These are phyloP conservation scores for Irineochytrium annulatum DNA, from an alignment of 192 early-diverging fungal species.

Conservation along the genomic window DNA sequence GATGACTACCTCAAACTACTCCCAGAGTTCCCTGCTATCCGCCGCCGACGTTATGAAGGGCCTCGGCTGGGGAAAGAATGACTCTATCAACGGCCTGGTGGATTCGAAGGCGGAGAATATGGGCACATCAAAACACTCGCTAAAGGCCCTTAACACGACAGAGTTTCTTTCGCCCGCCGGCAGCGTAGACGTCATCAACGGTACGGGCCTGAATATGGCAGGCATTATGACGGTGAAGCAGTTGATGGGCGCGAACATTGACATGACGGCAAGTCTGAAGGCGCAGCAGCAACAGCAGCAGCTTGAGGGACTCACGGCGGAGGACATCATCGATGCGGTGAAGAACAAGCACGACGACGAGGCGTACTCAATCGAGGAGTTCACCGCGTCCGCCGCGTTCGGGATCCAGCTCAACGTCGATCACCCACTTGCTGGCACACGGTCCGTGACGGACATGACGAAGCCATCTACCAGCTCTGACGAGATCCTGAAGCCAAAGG, in stretches of 20 bases:
- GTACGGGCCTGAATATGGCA: no score
- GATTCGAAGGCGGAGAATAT: no score
- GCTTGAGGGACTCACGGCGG: slow-evolving; percentile 11
- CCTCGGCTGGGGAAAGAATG: not conserved
- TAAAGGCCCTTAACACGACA: not conserved
- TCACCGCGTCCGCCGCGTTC: slow-evolving; percentile 21
- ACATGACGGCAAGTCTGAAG: slow-evolving; percentile 1
- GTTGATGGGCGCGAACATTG: no score
- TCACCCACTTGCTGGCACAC: slow-evolving; percentile 2
- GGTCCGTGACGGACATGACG: not conserved
- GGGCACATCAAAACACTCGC: no score
- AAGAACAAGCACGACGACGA: slow-evolving; percentile 10
- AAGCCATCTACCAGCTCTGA: no score
- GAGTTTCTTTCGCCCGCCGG: slow-evolving; percentile 6
- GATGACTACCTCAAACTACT: no score
- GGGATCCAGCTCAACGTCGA: slow-evolving; percentile 21
- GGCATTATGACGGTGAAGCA: no score
- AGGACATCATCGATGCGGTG: slow-evolving; percentile 19
- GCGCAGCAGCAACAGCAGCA: not conserved
- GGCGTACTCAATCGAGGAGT: slow-evolving; percentile 22
- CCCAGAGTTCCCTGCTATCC: no score
- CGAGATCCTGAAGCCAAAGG: no score
- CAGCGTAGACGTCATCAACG: not conserved
- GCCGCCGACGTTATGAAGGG: not conserved
- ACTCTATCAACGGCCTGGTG: no score